phyloP scores from a whole-genome alignment of 2,329 filamentous ascomycete species.

The Colletotrichum sp. region DNA sequence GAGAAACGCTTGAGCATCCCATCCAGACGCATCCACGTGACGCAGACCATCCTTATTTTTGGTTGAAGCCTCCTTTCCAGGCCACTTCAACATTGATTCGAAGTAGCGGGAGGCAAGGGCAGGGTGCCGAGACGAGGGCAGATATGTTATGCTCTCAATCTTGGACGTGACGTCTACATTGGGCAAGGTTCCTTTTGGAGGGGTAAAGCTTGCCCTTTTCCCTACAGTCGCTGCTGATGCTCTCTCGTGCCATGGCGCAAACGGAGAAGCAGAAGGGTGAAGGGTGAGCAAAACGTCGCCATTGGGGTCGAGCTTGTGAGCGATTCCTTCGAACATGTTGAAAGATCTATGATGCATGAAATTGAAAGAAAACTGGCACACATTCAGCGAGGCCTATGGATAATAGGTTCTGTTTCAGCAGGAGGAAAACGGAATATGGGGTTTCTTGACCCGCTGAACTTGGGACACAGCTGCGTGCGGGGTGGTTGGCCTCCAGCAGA shows the following conservation, averaged over 20 bases:
- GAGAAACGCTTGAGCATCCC: slow-evolving; percentile 30
- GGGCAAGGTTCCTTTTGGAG: background rate
- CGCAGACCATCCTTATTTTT: background rate
- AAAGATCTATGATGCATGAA: background rate
- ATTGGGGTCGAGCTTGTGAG: background rate
- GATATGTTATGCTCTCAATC: background rate
- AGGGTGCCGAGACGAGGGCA: slow-evolving; percentile 5
- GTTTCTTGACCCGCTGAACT: background rate
- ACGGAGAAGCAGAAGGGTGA: background rate
- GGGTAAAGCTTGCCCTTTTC: background rate
- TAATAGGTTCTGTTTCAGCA: background rate
- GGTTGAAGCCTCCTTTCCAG: slow-evolving; percentile 14
- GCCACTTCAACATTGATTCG: background rate
- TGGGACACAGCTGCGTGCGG: background rate
- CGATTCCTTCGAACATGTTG: background rate
- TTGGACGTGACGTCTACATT: background rate
- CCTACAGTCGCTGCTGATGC: background rate
- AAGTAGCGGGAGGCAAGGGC: slow-evolving; percentile 21
- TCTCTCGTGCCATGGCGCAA: background rate
- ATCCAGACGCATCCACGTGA: slow-evolving; percentile 18
- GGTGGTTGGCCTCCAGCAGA: background rate
- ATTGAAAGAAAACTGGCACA: background rate
- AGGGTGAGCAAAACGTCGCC: background rate
- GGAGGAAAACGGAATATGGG: background rate
- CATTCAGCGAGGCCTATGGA: background rate